Percentiles rank a stretch among this genome's conserved stretches.
Evolutionary conservation across 306 rosid species (phyloP).

Genomic region (Astragalus membranaceus): DNA sequence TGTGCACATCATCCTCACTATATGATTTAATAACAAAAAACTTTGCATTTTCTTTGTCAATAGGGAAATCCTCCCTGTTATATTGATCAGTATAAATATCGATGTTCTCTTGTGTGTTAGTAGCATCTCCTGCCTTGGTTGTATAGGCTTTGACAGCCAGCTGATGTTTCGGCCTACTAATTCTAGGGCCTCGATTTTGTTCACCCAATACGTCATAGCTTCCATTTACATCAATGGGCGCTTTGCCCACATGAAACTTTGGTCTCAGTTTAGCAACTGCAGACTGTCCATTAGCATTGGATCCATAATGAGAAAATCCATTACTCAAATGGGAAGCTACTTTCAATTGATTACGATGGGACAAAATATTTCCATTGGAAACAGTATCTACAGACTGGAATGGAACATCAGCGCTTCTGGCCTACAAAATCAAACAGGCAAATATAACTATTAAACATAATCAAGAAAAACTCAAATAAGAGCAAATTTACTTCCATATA

Average conservation of each 20-base stretch:
- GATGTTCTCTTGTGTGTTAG: constrained; percentile 61
- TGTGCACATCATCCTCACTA: constrained; percentile 97
- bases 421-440: constrained; percentile 31
- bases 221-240: constrained; percentile 40
- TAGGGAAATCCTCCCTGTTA: constrained; percentile 68
- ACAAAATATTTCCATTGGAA: constrained; percentile 47
- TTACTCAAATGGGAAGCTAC: constrained; percentile 28
- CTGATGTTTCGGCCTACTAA: constrained; percentile 50
- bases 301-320: constrained; percentile 58
- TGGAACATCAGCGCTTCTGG: constrained; percentile 44
- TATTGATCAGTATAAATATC: constrained; percentile 66
- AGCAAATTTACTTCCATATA: background rate
- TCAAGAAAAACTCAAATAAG: background rate
- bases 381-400: constrained; percentile 39
- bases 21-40: constrained; percentile 88
- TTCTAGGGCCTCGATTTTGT: constrained; percentile 88
- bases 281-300: constrained; percentile 48
- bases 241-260: constrained; percentile 47
- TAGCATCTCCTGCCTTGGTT: constrained; percentile 52
- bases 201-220: constrained; percentile 62
- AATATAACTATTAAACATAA: background rate
- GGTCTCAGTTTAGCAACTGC: constrained; percentile 44
- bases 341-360: constrained; percentile 52
- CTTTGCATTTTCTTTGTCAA: constrained; percentile 58
- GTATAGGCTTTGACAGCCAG: constrained; percentile 65